Evolutionary conservation across 2,329 filamentous ascomycete genomes (phyloP).

Genomic region (Cladosporium phlei): DNA sequence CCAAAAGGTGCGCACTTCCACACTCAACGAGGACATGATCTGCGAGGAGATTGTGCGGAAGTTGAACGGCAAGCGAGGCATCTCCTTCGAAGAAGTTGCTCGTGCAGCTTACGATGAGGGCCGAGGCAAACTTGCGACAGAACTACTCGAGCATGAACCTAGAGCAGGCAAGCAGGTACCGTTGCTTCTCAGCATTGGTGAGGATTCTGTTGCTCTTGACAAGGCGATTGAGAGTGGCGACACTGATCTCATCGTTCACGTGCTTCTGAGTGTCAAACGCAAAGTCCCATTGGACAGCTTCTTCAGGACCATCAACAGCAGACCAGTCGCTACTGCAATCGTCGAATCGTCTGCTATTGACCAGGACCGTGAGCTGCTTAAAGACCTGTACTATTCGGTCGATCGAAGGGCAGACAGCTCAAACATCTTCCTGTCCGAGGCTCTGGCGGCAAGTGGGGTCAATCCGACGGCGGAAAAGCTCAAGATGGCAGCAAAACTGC

Average conservation of each 20-base stretch:
- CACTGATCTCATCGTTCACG: slow-evolving; percentile 85
- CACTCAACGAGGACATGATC: slow-evolving; percentile 81
- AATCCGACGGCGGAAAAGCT: slow-evolving; percentile 77
- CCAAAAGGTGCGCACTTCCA: slow-evolving; percentile 81
- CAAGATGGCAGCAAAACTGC: slow-evolving; percentile 74
- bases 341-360: slow-evolving; percentile 79
- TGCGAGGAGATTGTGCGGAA: slow-evolving; percentile 83
- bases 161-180: slow-evolving; percentile 95
- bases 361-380: slow-evolving; percentile 76
- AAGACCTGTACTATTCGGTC: slow-evolving; percentile 96
- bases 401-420: slow-evolving; percentile 85
- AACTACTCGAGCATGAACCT: slow-evolving; percentile 88
- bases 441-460: slow-evolving; percentile 66
- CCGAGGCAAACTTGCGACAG: slow-evolving; percentile 78
- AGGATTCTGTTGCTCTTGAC: slow-evolving; percentile 89
- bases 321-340: slow-evolving; percentile 80
- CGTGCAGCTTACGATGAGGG: slow-evolving; percentile 92
- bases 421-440: slow-evolving; percentile 79
- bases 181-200: slow-evolving; percentile 86
- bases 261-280: slow-evolving; percentile 80
- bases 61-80: slow-evolving; percentile 79
- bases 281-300: slow-evolving; percentile 87
- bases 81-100: slow-evolving; percentile 93
- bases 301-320: slow-evolving; percentile 82
- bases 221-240: slow-evolving; percentile 96